Conservation (phyloP, 2,329 filamentous ascomycete genomes). For the Claviceps purpurea region DNA sequence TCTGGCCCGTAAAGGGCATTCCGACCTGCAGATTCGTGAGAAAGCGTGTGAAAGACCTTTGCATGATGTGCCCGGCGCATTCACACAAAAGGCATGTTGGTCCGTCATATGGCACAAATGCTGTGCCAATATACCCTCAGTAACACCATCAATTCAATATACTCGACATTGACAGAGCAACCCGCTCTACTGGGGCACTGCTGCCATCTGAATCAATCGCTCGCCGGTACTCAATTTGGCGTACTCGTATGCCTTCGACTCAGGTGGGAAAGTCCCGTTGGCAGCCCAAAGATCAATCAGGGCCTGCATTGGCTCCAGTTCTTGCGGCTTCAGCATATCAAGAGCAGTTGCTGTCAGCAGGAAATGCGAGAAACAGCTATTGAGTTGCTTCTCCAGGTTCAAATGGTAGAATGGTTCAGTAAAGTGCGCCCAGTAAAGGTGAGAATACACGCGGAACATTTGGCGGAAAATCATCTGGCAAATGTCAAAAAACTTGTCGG, state of each 20-base stretch:
- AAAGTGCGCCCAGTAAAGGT: constrained; percentile 96
- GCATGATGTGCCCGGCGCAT: constrained; percentile 1
- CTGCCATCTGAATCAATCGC: constrained; percentile 38
- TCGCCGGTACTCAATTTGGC: constrained; percentile 49
- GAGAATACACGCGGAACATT: constrained; percentile 97
- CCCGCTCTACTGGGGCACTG: constrained; percentile 15
- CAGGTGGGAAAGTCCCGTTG: constrained; percentile 74
- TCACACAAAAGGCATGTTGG: constrained; percentile 1
- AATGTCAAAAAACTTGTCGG: constrained; percentile 74
- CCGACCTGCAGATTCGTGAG: background rate
- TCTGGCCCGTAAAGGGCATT: constrained; percentile 3
- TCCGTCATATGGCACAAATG: background rate
- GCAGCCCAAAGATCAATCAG: constrained; percentile 84
- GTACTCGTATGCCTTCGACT: constrained; percentile 54
- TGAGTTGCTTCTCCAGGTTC: constrained; percentile 67
- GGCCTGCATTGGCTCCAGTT: constrained; percentile 92
- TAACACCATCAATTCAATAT: background rate
- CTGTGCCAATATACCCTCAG: background rate
- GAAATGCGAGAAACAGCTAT: constrained; percentile 81
- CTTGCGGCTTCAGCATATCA: constrained; percentile 74
- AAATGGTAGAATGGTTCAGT: constrained; percentile 72
- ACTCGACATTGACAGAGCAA: background rate
- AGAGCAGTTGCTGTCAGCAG: constrained; percentile 67
- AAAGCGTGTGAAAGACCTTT: background rate
- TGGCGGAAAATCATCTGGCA: constrained; percentile 92